phyloP scores from a whole-genome alignment of 2,329 filamentous ascomycete genomes.

The Leptographium flavum region DNA sequence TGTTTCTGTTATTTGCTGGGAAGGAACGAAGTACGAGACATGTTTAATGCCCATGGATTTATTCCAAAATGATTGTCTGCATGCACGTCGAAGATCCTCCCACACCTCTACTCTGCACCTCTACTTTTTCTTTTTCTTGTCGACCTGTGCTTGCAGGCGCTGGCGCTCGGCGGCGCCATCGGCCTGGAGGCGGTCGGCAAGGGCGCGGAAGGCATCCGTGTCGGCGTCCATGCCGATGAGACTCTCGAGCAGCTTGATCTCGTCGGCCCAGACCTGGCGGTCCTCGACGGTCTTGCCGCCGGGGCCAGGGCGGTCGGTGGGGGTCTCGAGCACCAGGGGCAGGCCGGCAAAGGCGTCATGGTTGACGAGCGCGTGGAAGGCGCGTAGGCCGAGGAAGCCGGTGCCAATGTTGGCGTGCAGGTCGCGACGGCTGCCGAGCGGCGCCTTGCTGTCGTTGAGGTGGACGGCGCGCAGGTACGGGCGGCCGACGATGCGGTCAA shows the following conservation, averaged over 20 bases:
- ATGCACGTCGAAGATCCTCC: too few relatives aligned
- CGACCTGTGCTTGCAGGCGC: constrained; percentile 65
- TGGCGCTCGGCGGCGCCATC: constrained; percentile 57
- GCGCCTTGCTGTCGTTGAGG: constrained; percentile 91
- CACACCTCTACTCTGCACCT: not conserved
- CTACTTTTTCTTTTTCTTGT: constrained; percentile 30
- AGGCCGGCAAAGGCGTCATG: constrained; percentile 58
- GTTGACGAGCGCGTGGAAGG: constrained; percentile 88
- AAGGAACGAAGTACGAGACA: not conserved
- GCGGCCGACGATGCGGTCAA: constrained; percentile 64
- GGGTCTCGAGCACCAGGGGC: constrained; percentile 94
- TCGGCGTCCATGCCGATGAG: constrained; percentile 74
- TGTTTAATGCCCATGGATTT: too few relatives aligned
- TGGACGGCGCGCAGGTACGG: constrained; percentile 76
- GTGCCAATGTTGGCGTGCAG: constrained; percentile 94
- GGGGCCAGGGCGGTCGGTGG: constrained; percentile 57
- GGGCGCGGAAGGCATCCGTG: constrained; percentile 51
- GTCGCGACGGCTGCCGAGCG: constrained; percentile 67
- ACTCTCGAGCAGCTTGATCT: constrained; percentile 88
- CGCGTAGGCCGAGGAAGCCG: constrained; percentile 77
- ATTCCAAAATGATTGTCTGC: too few relatives aligned
- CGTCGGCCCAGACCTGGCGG: constrained; percentile 72
- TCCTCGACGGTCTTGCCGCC: constrained; percentile 61
- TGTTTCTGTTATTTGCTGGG: too few relatives aligned
- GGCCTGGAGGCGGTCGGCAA: constrained; percentile 52